Evolutionary conservation across 257 asterid genomes (phyloP), one percentile per base, ranked within the genome.

Genomic region (Jacaranda mimosifolia): DNA sequence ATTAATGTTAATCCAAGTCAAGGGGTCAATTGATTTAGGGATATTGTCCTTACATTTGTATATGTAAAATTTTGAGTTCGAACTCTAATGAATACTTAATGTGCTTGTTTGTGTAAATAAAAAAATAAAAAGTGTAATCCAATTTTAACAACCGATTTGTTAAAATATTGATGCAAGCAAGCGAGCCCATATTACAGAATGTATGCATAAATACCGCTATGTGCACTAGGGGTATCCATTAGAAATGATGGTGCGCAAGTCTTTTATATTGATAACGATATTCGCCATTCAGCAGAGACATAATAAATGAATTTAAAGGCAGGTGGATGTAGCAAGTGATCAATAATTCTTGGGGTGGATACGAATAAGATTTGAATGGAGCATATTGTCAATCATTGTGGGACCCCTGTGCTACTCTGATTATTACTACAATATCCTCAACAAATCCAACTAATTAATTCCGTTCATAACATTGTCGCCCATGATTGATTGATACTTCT

Each of bases 281-380:
- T 36, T 74, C 52, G 17, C 71, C 51, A n/a, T n/a, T 49, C 48
- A 60, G 59, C 46, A 42, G 42, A 46, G 15, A 46, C 49, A n/a
- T 17, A 62, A 60, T 74, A 62, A 74, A 74, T 74, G 63, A 48
- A 63, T 14, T 32, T 21, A 59, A 21, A 49, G n/a, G 70, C 49
- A 59, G 35, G 71, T 35, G 38, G 70, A 40, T 56, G 56, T 1
- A 36, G 26, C 48, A 72, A 57, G 76, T 17, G 53, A 59, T 26
- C 59, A 74, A 48, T 48, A 74, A 48, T 36, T 74, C 9, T 35
- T 62, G 52, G 36, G 32, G 18, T 62, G 46, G 52, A 74, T 32
- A 48, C 62, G 78, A 48, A 46, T 45, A 45, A n/a, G 40, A 59
- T 21, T 42, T 72, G 26, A 42, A 57, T 21, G 45, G 40, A 55